Evolutionary conservation across 2,329 filamentous ascomycete species (phyloP).

Genomic region (Diplodia intermedia): DNA sequence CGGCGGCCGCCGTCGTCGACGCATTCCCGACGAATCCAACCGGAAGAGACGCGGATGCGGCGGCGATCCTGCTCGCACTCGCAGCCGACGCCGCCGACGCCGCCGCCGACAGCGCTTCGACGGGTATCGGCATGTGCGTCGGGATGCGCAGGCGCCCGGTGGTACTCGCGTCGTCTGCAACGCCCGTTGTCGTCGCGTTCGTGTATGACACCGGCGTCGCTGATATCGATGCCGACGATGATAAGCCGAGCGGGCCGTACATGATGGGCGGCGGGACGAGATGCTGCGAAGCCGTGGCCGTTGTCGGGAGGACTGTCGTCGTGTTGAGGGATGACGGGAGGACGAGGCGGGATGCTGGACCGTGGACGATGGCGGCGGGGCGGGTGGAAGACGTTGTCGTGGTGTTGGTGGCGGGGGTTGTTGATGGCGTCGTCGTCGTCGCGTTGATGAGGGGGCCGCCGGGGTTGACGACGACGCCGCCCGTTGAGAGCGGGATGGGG

Average conservation of each 20-base stretch:
- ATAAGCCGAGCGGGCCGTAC: not conserved
- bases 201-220: not conserved
- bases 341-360: not conserved
- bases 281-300: not conserved
- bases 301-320: not conserved
- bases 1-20: not conserved
- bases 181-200: not conserved
- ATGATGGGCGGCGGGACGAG: no score
- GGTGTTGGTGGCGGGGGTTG: no score
- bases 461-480: no score
- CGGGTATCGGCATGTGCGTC: constrained; percentile 23
- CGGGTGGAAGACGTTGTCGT: no score
- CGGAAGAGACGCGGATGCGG: no score
- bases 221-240: not conserved
- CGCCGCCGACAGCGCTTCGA: not conserved
- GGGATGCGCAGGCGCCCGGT: not conserved
- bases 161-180: not conserved
- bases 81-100: not conserved
- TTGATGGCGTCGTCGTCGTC: no score
- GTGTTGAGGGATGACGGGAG: not conserved
- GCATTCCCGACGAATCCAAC: no score
- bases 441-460: not conserved
- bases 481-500: no score
- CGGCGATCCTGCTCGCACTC: no score
- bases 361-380: not conserved